phyloP scores from a whole-genome alignment of 768 basidiomycete species.

The Xerocomellus amylosporus region DNA sequence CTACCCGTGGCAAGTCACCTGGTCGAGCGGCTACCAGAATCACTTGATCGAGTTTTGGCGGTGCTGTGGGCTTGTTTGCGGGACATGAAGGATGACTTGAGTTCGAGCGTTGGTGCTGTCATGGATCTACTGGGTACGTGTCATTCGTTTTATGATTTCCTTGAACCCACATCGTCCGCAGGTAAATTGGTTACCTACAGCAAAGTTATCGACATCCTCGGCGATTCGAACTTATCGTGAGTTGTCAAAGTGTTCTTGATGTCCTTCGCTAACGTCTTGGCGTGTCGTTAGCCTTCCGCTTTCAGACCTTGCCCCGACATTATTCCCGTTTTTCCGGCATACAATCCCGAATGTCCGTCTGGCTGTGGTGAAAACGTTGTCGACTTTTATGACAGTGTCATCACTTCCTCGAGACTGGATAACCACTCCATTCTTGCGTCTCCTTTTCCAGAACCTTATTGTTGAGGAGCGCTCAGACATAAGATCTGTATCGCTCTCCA shows the following conservation, averaged over 20 bases:
- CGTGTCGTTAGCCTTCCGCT: slow-evolving; percentile 61
- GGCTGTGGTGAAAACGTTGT: slow-evolving; percentile 85
- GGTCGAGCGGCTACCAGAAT: slow-evolving; percentile 69
- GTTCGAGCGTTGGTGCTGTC: slow-evolving; percentile 93
- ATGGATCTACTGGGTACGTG: slow-evolving; percentile 90
- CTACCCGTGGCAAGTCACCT: slow-evolving; percentile 83
- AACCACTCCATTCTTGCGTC: slow-evolving; percentile 65
- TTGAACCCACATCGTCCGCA: slow-evolving; percentile 28
- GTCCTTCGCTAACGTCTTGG: slow-evolving; percentile 1
- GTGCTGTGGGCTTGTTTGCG: slow-evolving; percentile 89
- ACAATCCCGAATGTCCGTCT: slow-evolving; percentile 91
- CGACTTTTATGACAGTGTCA: slow-evolving; percentile 78
- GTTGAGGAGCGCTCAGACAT: slow-evolving; percentile 89
- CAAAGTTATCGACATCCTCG: slow-evolving; percentile 74
- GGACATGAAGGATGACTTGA: slow-evolving; percentile 94
- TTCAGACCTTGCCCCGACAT: slow-evolving; percentile 75
- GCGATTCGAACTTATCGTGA: slow-evolving; percentile 66
- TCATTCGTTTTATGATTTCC: slow-evolving; percentile 12
- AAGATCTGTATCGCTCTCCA: slow-evolving; percentile 63
- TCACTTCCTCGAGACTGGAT: slow-evolving; percentile 82
- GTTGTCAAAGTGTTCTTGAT: slow-evolving; percentile 30
- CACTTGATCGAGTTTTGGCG: slow-evolving; percentile 68
- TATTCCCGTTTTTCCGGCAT: slow-evolving; percentile 97
- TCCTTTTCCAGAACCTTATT: slow-evolving; percentile 91
- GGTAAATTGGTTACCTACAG: slow-evolving; percentile 81